Conservation (phyloP, 176 grass and related monocot species). For the Calamus simplicifolius region DNA sequence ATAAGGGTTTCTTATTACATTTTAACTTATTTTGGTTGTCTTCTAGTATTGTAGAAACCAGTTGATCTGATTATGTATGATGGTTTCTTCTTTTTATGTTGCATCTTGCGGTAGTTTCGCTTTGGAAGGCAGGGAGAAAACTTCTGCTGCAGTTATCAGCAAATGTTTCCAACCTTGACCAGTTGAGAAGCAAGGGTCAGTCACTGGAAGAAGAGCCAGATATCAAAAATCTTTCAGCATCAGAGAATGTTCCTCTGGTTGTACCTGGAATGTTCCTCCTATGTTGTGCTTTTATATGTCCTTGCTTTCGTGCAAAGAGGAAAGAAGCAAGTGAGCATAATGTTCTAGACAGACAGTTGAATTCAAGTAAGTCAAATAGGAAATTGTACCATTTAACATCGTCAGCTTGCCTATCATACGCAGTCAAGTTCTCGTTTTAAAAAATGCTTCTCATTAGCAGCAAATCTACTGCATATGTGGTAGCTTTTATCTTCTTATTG, state of each 20-base stretch:
- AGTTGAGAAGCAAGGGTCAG: constrained; percentile 24
- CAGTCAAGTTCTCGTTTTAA: not conserved
- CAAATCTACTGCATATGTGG: too few relatives aligned
- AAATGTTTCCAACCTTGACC: constrained; percentile 35
- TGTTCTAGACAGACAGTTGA: constrained; percentile 37
- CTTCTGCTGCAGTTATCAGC: constrained; percentile 38
- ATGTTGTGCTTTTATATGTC: constrained; percentile 72
- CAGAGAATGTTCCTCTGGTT: constrained; percentile 44
- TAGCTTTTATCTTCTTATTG: too few relatives aligned
- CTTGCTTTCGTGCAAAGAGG: constrained; percentile 68
- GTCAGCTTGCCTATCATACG: too few relatives aligned
- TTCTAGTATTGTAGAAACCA: too few relatives aligned
- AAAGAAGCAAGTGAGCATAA: constrained; percentile 52
- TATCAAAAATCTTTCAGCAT: constrained; percentile 40
- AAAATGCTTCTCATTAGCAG: too few relatives aligned
- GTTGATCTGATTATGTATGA: too few relatives aligned
- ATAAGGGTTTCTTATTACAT: too few relatives aligned
- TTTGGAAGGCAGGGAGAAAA: constrained; percentile 46
- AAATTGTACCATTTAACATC: not conserved
- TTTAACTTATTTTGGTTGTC: too few relatives aligned
- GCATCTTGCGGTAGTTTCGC: constrained; percentile 18
- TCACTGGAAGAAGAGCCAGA: constrained; percentile 28
- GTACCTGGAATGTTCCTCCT: constrained; percentile 81
- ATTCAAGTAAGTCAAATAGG: constrained; percentile 35
- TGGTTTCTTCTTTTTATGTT: too few relatives aligned